These are phyloP conservation scores for Knoxdaviesia capensis DNA, from an alignment of 2,329 filamentous ascomycete species.

Conservation along the genomic window DNA sequence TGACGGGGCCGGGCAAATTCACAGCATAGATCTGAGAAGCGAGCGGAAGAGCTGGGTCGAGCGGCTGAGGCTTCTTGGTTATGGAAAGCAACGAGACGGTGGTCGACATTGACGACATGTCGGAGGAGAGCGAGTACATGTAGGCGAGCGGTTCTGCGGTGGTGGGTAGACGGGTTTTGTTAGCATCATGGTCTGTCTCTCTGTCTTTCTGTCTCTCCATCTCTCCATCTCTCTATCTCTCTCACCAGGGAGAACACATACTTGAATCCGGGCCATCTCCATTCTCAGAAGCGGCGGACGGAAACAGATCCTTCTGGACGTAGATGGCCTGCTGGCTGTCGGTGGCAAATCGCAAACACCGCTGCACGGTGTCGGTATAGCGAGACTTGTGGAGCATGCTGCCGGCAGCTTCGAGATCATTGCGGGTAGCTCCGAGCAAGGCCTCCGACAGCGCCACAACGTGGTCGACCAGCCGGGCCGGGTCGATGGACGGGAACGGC, in stretches of 20 bases:
- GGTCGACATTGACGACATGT: slow-evolving; percentile 61
- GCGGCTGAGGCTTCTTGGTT: slow-evolving; percentile 72
- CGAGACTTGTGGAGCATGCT: slow-evolving; percentile 61
- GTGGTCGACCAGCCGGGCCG: slow-evolving; percentile 51
- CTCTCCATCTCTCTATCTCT: too few species aligned
- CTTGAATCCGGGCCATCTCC: slow-evolving; percentile 12
- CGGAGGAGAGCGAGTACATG: slow-evolving; percentile 60
- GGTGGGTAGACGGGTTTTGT: not conserved
- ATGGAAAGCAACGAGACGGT: slow-evolving; percentile 75
- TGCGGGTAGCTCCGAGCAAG: slow-evolving; percentile 52
- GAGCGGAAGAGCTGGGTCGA: slow-evolving; percentile 67
- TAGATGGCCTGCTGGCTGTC: slow-evolving; percentile 81
- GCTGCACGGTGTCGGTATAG: slow-evolving; percentile 61
- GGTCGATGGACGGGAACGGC: slow-evolving; percentile 39
- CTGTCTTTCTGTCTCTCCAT: too few species aligned
- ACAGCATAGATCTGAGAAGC: slow-evolving; percentile 80
- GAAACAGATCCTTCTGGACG: slow-evolving; percentile 62
- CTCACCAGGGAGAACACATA: slow-evolving; percentile 8
- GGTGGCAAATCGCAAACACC: slow-evolving; percentile 74
- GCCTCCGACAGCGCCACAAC: slow-evolving; percentile 50
- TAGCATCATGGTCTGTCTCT: too few species aligned
- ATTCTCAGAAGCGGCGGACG: slow-evolving; percentile 29
- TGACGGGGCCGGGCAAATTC: slow-evolving; percentile 69
- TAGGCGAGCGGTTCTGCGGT: slow-evolving; percentile 30
- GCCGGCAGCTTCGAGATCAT: slow-evolving; percentile 61